phyloP scores from a whole-genome alignment of 495 filamentous ascomycete species.

The Podospora fimiseda region DNA sequence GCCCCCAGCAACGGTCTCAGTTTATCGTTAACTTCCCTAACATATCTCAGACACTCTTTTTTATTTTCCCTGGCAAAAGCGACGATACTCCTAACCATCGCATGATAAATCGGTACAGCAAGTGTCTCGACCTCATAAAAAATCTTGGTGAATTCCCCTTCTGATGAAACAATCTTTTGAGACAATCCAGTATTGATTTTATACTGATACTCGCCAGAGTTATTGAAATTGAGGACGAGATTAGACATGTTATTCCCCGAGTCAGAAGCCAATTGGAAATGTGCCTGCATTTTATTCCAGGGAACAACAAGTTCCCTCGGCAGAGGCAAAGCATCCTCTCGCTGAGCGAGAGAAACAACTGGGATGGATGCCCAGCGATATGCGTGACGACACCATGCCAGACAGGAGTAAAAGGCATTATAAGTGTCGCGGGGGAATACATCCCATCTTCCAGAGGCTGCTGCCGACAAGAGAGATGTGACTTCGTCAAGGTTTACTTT shows the following conservation, averaged over 20 bases:
- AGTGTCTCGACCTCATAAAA: conserved; percentile 28
- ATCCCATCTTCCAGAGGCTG: conserved; percentile 22
- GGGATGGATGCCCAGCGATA: conserved; percentile 42
- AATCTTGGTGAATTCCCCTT: conserved; percentile 30
- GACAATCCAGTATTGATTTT: conserved; percentile 32
- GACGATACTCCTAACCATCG: conserved; percentile 25
- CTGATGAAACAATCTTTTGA: conserved; percentile 20
- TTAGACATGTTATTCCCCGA: conserved; percentile 34
- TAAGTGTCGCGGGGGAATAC: conserved; percentile 24
- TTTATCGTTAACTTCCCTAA: conserved; percentile 18
- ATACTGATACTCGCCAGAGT: conserved; percentile 20
- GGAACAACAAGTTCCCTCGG: conserved; percentile 30
- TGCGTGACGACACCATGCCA: conserved; percentile 32
- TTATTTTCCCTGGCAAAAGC: conserved; percentile 19
- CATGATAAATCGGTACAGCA: conserved; percentile 31
- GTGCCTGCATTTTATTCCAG: conserved; percentile 33
- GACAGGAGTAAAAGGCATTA: conserved; percentile 36
- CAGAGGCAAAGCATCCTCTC: conserved; percentile 32
- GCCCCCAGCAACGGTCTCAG: conserved; percentile 22
- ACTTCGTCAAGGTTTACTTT: conserved; percentile 24
- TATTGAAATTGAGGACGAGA: conserved; percentile 30
- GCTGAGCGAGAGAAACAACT: conserved; percentile 35
- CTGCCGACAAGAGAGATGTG: conserved; percentile 15
- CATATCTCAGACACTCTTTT: conserved; percentile 16
- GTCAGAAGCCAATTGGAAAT: conserved; percentile 32